Evolutionary conservation across 306 rosid species (phyloP), one percentile per base, ranked within the genome.

Genomic region (Cucurbita argyrosperma): DNA sequence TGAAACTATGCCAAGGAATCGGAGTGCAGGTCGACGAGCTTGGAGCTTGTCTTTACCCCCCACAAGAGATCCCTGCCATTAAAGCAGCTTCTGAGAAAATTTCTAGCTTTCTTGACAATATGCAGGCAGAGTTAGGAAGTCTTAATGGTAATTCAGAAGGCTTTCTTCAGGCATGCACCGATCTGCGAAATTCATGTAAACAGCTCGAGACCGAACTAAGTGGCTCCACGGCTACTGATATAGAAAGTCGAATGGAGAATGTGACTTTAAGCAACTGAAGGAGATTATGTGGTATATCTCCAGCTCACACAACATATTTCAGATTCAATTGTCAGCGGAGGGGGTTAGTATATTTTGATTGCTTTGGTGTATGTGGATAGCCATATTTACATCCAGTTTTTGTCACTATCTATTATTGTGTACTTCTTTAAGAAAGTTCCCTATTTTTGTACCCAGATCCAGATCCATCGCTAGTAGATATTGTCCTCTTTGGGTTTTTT

Each of bases 31-130:
- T 91, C 35, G 99, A 95, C 62, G 97, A 91, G 77, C 82, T 95
- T 75, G 97, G 99, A 77, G 97, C 96, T 76, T 85, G 90, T 77
- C 88, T 91, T 76, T 95, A 95, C 57, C 97, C 97, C 49, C 99
- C 99, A 0, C 99, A 94, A 70, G 99, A 89, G 83, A 73, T 80
- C 82, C 64, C 83, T 56, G 69, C 80, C 72, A 85, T 95, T 57
- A 68, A 80, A 50, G 78, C 77, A 46, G 80, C 88, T 51, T 57
- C 60, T 15, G 83, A 85, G 79, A 89, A 84, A 77, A 91, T 94
- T 66, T 77, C 81, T 59, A 43, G 83, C 85, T 67, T 76, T 69
- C 70, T 88, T 23, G 86, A 94, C 78, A 84, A 38, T 65, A 60
- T 90, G 83, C 83, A 81, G 59, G 78, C 14, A 7, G 92, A 81